Conservation (phyloP, 116 monocot genomes). For the Iris pallida region DNA sequence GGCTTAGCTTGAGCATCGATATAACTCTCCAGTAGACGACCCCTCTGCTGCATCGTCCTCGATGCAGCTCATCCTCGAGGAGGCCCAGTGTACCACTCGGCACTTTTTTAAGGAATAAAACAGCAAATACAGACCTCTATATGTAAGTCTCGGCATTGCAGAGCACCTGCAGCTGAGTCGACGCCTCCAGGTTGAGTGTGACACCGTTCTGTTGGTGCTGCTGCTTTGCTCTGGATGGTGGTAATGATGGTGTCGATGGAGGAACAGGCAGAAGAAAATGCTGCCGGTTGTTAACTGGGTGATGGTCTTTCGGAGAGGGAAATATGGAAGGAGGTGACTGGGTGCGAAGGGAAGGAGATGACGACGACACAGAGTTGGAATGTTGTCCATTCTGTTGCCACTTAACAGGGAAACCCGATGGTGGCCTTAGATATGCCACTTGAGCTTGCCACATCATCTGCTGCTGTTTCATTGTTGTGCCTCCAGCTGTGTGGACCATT, state of each 20-base stretch:
- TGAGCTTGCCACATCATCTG: constrained; percentile 8
- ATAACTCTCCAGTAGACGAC: neutral
- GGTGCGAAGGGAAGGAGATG: neutral
- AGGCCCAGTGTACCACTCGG: neutral
- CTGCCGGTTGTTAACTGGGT: neutral
- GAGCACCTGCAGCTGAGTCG: constrained; percentile 1
- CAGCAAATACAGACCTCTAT: neutral
- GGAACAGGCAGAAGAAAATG: neutral
- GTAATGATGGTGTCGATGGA: neutral
- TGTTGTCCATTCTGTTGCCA: neutral
- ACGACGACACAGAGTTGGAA: neutral
- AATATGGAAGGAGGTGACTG: neutral
- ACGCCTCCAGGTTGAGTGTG: neutral
- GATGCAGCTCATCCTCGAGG: neutral
- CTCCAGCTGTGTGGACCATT: constrained; percentile 4
- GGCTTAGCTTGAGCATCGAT: too few species aligned
- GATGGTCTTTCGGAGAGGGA: neutral
- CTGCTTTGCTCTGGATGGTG: neutral
- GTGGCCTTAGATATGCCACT: constrained; percentile 2
- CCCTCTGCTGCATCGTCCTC: neutral
- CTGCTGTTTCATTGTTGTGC: constrained; percentile 5
- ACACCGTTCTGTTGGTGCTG: neutral
- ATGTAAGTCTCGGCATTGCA: constrained; percentile 2
- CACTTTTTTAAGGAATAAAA: neutral
- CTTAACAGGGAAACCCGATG: neutral